Evolutionary conservation across 1,284 basidiomycete species (phyloP).

Genomic region (Marasmius sp.): DNA sequence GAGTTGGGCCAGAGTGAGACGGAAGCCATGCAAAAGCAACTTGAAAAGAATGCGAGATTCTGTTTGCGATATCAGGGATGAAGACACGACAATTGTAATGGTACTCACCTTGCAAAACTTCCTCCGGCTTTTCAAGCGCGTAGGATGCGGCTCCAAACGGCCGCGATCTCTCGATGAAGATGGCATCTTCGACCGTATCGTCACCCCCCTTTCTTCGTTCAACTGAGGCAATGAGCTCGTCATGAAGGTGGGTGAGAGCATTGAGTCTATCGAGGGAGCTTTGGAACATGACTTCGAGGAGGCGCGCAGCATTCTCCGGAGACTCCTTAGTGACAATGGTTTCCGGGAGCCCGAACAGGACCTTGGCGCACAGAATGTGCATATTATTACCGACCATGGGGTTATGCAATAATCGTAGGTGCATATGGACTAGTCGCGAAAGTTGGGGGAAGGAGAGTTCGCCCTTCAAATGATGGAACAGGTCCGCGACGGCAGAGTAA

Average conservation of each 20-base stretch:
- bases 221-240: constrained; percentile 49
- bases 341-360: constrained; percentile 90
- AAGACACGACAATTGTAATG: neutral
- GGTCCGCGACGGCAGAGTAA: constrained; percentile 89
- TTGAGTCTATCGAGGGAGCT: constrained; percentile 87
- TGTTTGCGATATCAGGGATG: constrained; percentile 24
- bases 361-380: constrained; percentile 92
- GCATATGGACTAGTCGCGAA: constrained; percentile 80
- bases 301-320: constrained; percentile 61
- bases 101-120: constrained; percentile 64
- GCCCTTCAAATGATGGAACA: constrained; percentile 88
- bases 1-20: constrained; percentile 78
- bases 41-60: constrained; percentile 88
- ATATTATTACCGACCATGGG: constrained; percentile 79
- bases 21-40: constrained; percentile 89
- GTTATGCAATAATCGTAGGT: constrained; percentile 90
- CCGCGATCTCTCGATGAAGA: constrained; percentile 76
- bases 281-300: constrained; percentile 79
- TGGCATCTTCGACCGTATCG: constrained; percentile 41
- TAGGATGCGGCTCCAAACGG: constrained; percentile 76
- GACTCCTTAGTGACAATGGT: constrained; percentile 78
- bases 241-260: constrained; percentile 71
- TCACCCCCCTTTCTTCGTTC: constrained; percentile 52
- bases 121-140: constrained; percentile 77
- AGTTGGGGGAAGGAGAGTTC: constrained; percentile 85